A percentile compares a stretch with the other conserved stretches of the same genome.
These are phyloP conservation scores for Musa acuminata DNA, from an alignment of 176 grass and related monocot species.

Conservation along the genomic window DNA sequence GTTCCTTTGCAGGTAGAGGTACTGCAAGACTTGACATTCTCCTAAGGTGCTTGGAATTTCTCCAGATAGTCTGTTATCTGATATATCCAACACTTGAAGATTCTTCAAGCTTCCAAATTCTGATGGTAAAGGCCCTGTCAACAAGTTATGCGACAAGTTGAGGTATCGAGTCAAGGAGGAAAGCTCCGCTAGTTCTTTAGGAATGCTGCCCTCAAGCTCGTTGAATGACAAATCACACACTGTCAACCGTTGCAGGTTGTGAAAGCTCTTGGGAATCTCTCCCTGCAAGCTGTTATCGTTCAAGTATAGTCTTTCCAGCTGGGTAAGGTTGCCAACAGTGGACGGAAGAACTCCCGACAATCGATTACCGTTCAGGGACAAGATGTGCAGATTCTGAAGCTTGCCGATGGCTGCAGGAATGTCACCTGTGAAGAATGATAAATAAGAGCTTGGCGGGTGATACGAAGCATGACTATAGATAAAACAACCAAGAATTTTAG, in stretches of 20 bases:
- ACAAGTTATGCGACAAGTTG: slow-evolving; percentile 29
- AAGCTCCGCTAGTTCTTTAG: slow-evolving; percentile 30
- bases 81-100: slow-evolving; percentile 16
- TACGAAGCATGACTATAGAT: no score
- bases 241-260: slow-evolving; percentile 17
- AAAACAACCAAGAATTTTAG: no score
- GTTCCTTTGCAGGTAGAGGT: slow-evolving; percentile 21
- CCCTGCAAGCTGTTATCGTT: no score
- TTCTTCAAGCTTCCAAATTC: slow-evolving; percentile 25
- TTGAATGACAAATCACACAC: slow-evolving; percentile 19
- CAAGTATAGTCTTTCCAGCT: no score
- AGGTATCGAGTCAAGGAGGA: slow-evolving; percentile 17
- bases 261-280: background rate
- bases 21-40: slow-evolving; percentile 23
- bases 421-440: no score
- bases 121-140: slow-evolving; percentile 27
- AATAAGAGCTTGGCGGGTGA: no score
- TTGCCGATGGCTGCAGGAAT: no score
- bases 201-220: slow-evolving; percentile 32
- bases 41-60: slow-evolving; percentile 33
- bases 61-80: slow-evolving; percentile 33
- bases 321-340: no score
- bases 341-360: no score
- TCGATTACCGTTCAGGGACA: no score
- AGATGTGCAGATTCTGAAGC: no score